Percentiles rank a stretch among this genome's conserved stretches.
Conservation (phyloP, 2,329 filamentous ascomycete genomes). For the Camptophora hylomeconis region DNA sequence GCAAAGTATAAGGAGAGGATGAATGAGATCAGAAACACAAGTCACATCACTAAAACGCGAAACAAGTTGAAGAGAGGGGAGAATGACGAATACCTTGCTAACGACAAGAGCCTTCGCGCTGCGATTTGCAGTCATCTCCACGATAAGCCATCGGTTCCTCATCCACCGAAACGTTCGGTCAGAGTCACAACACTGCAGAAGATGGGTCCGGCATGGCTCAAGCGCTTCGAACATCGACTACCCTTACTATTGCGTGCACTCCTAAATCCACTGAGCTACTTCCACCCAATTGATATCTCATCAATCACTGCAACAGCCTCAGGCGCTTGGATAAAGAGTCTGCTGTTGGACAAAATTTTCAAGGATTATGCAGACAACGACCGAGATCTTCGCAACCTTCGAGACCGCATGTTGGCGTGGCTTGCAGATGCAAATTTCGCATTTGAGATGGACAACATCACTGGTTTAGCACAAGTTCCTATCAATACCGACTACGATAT, state of each 20-base stretch:
- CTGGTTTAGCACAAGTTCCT: constrained; percentile 34
- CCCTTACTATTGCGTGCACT: constrained; percentile 37
- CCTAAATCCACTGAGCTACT: constrained; percentile 37
- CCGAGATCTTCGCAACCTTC: constrained; percentile 32
- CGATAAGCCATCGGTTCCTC: constrained; percentile 33
- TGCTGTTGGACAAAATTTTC: constrained; percentile 38
- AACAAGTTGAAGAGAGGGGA: constrained; percentile 20
- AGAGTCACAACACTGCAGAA: constrained; percentile 37
- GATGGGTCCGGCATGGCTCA: constrained; percentile 27
- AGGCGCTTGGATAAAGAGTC: constrained; percentile 35
- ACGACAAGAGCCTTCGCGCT: constrained; percentile 34
- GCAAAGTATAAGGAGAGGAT: constrained; percentile 31
- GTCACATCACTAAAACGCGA: constrained; percentile 25
- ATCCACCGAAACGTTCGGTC: constrained; percentile 37
- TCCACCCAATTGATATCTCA: constrained; percentile 38
- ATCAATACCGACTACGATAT: constrained; percentile 37
- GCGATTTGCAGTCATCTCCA: constrained; percentile 39
- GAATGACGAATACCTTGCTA: constrained; percentile 24
- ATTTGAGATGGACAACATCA: constrained; percentile 34
- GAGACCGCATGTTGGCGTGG: constrained; percentile 35
- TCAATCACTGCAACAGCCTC: constrained; percentile 38
- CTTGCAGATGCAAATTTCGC: constrained; percentile 40
- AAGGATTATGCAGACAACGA: constrained; percentile 33
- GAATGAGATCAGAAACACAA: constrained; percentile 27
- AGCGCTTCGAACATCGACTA: constrained; percentile 35